Percentiles rank a stretch among this genome's conserved stretches.
These are phyloP conservation scores for Chalaropsis ovoidea DNA, from an alignment of 2,329 filamentous ascomycete species.

Conservation along the genomic window DNA sequence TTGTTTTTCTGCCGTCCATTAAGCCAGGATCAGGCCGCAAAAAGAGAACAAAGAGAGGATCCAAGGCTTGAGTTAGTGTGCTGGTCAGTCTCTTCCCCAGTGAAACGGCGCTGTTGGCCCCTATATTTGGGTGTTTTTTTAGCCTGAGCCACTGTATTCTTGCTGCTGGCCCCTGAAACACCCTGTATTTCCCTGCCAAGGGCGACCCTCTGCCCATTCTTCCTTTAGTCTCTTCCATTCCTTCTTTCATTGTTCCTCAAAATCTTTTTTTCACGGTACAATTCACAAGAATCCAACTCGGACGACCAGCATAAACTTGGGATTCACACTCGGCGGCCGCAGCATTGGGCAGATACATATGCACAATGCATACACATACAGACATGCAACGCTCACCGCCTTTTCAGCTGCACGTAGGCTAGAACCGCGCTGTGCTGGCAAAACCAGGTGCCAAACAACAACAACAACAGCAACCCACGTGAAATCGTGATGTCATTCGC, in stretches of 20 bases:
- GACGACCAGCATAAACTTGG: neutral
- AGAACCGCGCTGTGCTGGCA: neutral
- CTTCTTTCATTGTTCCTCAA: neutral
- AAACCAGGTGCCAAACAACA: neutral
- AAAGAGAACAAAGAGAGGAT: slow-evolving; percentile 9
- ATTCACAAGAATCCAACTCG: too few species aligned
- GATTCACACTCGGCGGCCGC: neutral
- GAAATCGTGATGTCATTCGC: too few species aligned
- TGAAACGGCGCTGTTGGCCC: neutral
- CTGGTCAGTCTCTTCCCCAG: neutral
- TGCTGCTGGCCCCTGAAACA: neutral
- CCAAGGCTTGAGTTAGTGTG: neutral
- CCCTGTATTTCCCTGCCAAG: neutral
- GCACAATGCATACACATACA: neutral
- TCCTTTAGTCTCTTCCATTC: neutral
- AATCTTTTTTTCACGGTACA: neutral
- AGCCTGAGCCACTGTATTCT: neutral
- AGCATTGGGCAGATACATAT: neutral
- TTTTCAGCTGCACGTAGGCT: neutral
- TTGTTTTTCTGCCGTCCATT: slow-evolving; percentile 4
- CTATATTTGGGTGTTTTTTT: neutral
- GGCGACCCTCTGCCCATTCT: too few species aligned
- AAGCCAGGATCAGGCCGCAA: slow-evolving; percentile 10
- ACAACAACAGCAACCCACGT: neutral
- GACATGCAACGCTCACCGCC: neutral